Evolutionary conservation across 768 basidiomycete genomes (phyloP), one percentile per base, ranked within the genome.

Genomic region (Butyriboletus loyo): DNA sequence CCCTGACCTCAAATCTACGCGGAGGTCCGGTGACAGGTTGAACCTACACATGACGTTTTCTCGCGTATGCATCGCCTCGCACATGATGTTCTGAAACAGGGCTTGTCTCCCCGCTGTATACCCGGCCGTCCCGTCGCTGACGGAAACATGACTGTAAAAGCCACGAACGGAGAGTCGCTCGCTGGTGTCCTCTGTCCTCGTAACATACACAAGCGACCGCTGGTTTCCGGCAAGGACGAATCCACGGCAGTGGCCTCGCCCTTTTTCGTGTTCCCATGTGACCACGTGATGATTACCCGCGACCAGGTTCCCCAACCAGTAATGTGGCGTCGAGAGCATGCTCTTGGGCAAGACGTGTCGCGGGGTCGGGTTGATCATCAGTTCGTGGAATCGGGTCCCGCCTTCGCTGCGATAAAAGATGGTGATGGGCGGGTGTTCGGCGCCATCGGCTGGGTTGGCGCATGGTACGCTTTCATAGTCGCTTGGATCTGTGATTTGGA

Each of bases 131-230:
- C 55, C 72, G 57, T 49, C 72, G 71, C 58, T 70, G 71, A 56
- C 72, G 48, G 65, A 77, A 73, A 60, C 35, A 22, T 71, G 62
- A 44, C 71, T 69, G 50, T 69, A 72, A 40, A 71, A 69, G 1
- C 61, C 62, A 14, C 59, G 64, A 10, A 71, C n/a, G 22, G 64
- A 60, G 3, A 66, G 62, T 14, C 56, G 60, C 17, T 69, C 71
- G 1, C 55, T 37, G 35, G 60, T 64, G 28, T 66, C 64, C 7
- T 65, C 59, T 6, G 59, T 55, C 11, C 60, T 46, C 10, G 65
- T 61, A 46, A 64, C 58, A 42, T 69, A 72, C 7, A 73, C 50
- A 13, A 72, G 61, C 41, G 70, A 66, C 1, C 72, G 70, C 32
- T 71, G 61, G 32, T 47, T 69, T 1, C 70, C 70, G 14, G 62